These are phyloP conservation scores for Oenanthe sinensis DNA, from an alignment of 129 eudicot genomes.

Conservation along the genomic window DNA sequence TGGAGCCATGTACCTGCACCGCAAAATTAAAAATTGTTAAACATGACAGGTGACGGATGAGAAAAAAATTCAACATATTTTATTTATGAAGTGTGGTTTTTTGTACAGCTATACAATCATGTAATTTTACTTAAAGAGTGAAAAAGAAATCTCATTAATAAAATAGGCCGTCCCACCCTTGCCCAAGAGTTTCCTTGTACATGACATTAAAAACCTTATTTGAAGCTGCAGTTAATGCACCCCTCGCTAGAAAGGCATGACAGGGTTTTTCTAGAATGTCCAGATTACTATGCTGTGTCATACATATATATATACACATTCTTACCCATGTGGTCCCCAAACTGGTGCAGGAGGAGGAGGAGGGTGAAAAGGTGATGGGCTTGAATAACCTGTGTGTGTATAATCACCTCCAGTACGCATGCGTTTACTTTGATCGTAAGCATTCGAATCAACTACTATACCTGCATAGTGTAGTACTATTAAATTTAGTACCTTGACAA, in stretches of 20 bases:
- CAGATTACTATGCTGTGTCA: not conserved
- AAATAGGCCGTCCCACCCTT: not conserved
- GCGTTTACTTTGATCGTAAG: conserved; percentile 91
- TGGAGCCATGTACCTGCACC: conserved; percentile 70
- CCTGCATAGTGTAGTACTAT: conserved; percentile 35
- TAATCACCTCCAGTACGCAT: conserved; percentile 92
- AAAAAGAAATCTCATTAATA: not conserved
- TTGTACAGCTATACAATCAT: not conserved
- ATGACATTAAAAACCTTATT: not conserved
- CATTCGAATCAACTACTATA: conserved; percentile 76
- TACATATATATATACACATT: not conserved
- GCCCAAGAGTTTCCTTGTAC: not conserved
- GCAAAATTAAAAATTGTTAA: not conserved
- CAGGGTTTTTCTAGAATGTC: not conserved
- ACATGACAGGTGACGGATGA: not conserved
- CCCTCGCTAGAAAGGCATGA: not conserved
- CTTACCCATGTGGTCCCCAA: conserved; percentile 97
- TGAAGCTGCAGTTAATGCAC: not conserved
- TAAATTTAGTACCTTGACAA: not conserved
- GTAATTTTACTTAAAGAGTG: not conserved
- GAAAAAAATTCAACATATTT: not conserved
- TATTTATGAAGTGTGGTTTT: not conserved
- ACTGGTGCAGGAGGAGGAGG: conserved; percentile 91
- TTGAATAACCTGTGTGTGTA: conserved; percentile 76
- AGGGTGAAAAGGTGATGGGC: conserved; percentile 90